Evolutionary conservation across 345 rosid species (phyloP), one percentile per base, ranked within the genome.

Genomic region (Aethionema arabicum): DNA sequence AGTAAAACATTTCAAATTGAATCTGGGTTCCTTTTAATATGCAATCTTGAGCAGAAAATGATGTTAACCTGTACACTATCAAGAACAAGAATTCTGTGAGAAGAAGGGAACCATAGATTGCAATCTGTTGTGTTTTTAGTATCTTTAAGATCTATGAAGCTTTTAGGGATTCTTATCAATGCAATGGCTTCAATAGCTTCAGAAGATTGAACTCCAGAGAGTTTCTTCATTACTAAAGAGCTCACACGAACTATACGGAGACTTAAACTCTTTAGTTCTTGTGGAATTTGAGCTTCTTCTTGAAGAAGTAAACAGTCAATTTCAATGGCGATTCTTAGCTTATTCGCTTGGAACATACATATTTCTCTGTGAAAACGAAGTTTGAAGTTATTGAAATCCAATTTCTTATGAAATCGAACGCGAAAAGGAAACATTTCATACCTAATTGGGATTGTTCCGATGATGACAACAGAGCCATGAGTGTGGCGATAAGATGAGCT

Each of bases 401-500:
- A 53, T 38, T 50, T 27, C 60, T 52, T 27, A 50, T 11, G 32
- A 30, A 49, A 54, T 3, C 52, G 11, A 13, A 16, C 7, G 37
- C 53, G 7, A 5, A 63, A 51, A 64, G 27, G 52, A 42, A 12
- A 40, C 51, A 0, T 11, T 50, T 56, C 64, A 11, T 63, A 91
- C 96, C 91, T 85, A 56, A 92, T 87, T 61, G 97, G 90, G 39
- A 84, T 80, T 39, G 85, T 51, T 43, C 99, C 97, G 55, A 92
- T 83, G 70, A 92, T 79, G 21, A 92, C 84, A 78, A 74, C 88
- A 47, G 90, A 82, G 59, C 76, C 74, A 76, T 89, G 90, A 36
- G 82, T 66, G 75, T 85, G 90, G 51, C 98, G 95, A 56, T 92
- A 89, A 65, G 91, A 79, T 36, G 98, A 79, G 82, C 78, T 83